Base-by-base conservation (phyloP, 306 rosid genomes). In the Quercus alba region DNA sequence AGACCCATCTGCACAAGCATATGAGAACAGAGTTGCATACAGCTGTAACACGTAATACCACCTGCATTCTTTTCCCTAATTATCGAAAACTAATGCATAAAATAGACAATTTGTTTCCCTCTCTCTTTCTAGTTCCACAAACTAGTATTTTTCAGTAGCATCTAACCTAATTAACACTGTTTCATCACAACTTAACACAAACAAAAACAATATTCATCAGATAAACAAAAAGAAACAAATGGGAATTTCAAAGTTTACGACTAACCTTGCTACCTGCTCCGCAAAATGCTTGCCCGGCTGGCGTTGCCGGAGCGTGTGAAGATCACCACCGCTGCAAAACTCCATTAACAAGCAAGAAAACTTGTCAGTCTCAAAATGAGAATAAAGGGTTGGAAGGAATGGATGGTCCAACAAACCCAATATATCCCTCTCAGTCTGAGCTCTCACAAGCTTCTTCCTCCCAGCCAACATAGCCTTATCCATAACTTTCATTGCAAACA, bases 271-370 rank as follows among this genome's bases (percentile, higher is more conserved):
- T 10, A 87, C 86, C 54, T 84, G 92, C 73, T 89, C 90, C 4
- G 86, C 71, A 63, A 86, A 89, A 64, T 82, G 86, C 83, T 86
- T 89, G 76, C 84, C 82, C 2, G 83, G 90, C 70, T 84, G 92
- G 72, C 88, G 88, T 70, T 89, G 90, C 28, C 92, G 78, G 41
- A 86, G 86, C n/a, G 90, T 83, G 35, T 89, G 92, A 59, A 89
- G 89, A 78, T 89, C 90, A 3, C 92, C 92, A 46, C 92, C 92
- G 35, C 87, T 80, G 82, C 92, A 89, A 73, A 84, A 89, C 87
- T 89, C 92, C 92, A 84, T 89, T 31, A 89, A 76, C 85, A 89
- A 85, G 88, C 90, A 89, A 75, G 89, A 84, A 38, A 89, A 89
- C 74, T 89, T 89, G 2, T 89, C 88, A 0, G 92, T 86, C 82